Evolutionary conservation across 2,329 filamentous ascomycete species (phyloP).

Genomic region (Penicillium glabrum): DNA sequence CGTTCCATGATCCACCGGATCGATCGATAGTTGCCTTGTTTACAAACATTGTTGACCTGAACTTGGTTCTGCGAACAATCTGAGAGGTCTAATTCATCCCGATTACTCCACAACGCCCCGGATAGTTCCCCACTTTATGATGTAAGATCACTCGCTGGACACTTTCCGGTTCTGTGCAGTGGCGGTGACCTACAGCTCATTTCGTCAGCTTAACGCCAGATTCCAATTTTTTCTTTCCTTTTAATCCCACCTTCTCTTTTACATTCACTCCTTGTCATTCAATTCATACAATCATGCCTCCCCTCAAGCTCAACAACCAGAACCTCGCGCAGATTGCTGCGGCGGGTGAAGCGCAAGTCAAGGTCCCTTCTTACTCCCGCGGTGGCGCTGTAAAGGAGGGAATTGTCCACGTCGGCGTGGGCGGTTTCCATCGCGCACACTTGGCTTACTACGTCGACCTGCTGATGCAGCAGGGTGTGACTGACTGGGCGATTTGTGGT

Average conservation of each 20-base stretch:
- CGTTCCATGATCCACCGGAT: neutral
- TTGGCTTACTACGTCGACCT: conserved; percentile 54
- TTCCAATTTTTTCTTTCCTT: neutral
- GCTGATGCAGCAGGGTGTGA: conserved; percentile 47
- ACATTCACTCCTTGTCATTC: neutral
- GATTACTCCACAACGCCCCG: neutral
- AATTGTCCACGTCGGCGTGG: conserved; percentile 56
- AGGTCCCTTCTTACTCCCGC: conserved; percentile 48
- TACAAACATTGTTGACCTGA: neutral
- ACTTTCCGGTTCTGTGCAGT: neutral
- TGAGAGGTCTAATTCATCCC: neutral
- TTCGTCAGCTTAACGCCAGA: neutral
- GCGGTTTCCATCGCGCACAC: conserved; percentile 57
- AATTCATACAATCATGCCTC: conserved; percentile 27
- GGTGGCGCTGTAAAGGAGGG: conserved; percentile 50
- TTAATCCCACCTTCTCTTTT: neutral
- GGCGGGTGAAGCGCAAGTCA: conserved; percentile 28
- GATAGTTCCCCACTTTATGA: neutral
- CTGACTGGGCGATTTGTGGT: conserved; percentile 54
- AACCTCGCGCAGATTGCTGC: conserved; percentile 40
- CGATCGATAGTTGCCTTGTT: neutral
- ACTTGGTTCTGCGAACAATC: neutral
- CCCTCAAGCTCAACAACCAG: conserved; percentile 42
- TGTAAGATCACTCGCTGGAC: neutral
- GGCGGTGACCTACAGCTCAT: neutral